These are phyloP conservation scores for Rhizopogon roseolus DNA, from an alignment of 768 basidiomycete genomes.

Conservation along the genomic window DNA sequence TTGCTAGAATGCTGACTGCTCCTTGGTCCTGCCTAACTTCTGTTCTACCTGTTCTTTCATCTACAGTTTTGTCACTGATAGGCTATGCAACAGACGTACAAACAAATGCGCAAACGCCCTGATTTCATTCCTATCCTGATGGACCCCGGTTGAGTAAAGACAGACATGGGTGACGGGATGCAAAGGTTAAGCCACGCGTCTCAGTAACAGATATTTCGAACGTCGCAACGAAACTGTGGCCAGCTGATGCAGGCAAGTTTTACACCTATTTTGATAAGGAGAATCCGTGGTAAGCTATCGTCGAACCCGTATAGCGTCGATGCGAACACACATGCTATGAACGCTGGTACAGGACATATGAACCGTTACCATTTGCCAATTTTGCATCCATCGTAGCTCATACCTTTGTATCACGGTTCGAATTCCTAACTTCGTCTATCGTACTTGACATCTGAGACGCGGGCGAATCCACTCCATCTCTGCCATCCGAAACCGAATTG, in stretches of 20 bases:
- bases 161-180: constrained; percentile 32
- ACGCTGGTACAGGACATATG: neutral
- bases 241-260: constrained; percentile 9
- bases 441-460: neutral
- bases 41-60: neutral
- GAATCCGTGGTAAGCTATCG: constrained; percentile 1
- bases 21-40: neutral
- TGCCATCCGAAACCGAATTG: neutral
- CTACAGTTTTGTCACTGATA: neutral
- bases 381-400: neutral
- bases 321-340: neutral
- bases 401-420: neutral
- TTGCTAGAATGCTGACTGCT: neutral
- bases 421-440: neutral
- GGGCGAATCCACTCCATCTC: neutral
- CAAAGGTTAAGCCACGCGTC: constrained; percentile 24
- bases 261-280: constrained; percentile 1
- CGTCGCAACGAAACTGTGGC: neutral
- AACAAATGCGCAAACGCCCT: constrained; percentile 10
- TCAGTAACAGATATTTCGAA: constrained; percentile 21
- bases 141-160: constrained; percentile 91
- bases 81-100: constrained; percentile 1
- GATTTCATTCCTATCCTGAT: constrained; percentile 61
- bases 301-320: neutral
- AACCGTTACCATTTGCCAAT: neutral